Evolutionary conservation across 768 basidiomycete genomes (phyloP).

Genomic region (Obba rivulosa): DNA sequence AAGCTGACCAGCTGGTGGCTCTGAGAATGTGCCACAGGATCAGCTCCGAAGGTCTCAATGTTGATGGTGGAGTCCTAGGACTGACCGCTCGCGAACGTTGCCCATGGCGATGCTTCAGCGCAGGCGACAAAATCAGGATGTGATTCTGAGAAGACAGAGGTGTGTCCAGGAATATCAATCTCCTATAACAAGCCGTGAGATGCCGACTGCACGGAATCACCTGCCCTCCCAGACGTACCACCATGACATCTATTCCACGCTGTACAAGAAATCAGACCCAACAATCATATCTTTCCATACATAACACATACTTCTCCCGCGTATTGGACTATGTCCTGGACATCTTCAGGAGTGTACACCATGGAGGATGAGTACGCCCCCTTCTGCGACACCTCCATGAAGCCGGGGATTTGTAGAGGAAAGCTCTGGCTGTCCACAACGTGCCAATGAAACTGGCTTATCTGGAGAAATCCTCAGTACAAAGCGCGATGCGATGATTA

Average conservation of each 20-base stretch:
- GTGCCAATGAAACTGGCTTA: conserved; percentile 44
- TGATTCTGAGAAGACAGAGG: conserved; percentile 31
- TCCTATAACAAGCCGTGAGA: conserved; percentile 18
- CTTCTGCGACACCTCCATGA: conserved; percentile 31
- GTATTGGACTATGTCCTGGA: conserved; percentile 34
- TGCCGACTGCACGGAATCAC: not conserved
- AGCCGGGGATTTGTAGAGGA: conserved; percentile 34
- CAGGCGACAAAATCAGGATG: conserved; percentile 42
- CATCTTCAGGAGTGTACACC: conserved; percentile 30
- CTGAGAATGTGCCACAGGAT: conserved; percentile 7
- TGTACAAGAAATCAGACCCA: conserved; percentile 5
- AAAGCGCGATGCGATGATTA: not conserved
- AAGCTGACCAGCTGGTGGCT: conserved; percentile 46
- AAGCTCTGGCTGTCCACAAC: conserved; percentile 44
- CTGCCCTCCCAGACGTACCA: conserved; percentile 12
- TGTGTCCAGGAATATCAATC: conserved; percentile 47
- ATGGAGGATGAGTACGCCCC: conserved; percentile 36
- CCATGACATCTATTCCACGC: conserved; percentile 43
- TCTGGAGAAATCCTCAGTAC: conserved; percentile 17
- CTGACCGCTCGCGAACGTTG: conserved; percentile 26
- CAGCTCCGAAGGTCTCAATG: not conserved
- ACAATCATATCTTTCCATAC: not conserved
- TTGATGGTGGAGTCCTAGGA: not conserved
- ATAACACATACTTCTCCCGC: conserved; percentile 33
- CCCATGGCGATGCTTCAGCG: conserved; percentile 27